Evolutionary conservation across 768 basidiomycete species (phyloP).

Genomic region (Paxillus ammoniavirescens): DNA sequence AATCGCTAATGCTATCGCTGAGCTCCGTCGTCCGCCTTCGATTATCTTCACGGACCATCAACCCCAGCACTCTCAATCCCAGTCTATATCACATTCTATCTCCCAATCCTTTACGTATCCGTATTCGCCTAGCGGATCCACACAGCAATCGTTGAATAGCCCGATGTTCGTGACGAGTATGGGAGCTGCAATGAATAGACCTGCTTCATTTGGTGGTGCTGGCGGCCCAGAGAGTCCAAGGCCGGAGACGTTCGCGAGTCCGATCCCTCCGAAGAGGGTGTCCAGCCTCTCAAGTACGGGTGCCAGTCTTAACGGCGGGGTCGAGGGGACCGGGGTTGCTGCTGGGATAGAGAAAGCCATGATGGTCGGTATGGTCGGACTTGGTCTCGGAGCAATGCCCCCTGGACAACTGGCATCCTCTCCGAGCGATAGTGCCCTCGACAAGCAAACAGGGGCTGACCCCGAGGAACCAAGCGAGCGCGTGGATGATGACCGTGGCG

Average conservation of each 20-base stretch:
- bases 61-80: slow-evolving; percentile 33
- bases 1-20: slow-evolving; percentile 89
- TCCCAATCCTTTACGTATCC: slow-evolving; percentile 32
- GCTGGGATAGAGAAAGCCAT: slow-evolving; percentile 20
- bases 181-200: slow-evolving; percentile 24
- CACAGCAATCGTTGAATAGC: slow-evolving; percentile 45
- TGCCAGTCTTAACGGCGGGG: slow-evolving; percentile 24
- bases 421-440: slow-evolving; percentile 60
- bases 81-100: slow-evolving; percentile 25
- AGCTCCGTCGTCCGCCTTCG: slow-evolving; percentile 74
- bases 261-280: slow-evolving; percentile 20
- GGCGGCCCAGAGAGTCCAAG: slow-evolving; percentile 35
- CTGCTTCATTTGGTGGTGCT: slow-evolving; percentile 21
- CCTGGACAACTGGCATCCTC: slow-evolving; percentile 55
- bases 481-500: slow-evolving; percentile 50
- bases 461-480: slow-evolving; percentile 31
- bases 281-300: slow-evolving; percentile 28
- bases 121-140: slow-evolving; percentile 38
- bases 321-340: slow-evolving; percentile 15
- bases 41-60: slow-evolving; percentile 52
- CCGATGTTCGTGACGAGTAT: slow-evolving; percentile 32
- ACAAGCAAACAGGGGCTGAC: slow-evolving; percentile 35
- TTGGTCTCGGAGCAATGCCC: slow-evolving; percentile 31
- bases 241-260: slow-evolving; percentile 15
- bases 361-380: slow-evolving; percentile 21